phyloP scores from a whole-genome alignment of 2,329 filamentous ascomycete genomes.

The Calonectria hongkongensis region DNA sequence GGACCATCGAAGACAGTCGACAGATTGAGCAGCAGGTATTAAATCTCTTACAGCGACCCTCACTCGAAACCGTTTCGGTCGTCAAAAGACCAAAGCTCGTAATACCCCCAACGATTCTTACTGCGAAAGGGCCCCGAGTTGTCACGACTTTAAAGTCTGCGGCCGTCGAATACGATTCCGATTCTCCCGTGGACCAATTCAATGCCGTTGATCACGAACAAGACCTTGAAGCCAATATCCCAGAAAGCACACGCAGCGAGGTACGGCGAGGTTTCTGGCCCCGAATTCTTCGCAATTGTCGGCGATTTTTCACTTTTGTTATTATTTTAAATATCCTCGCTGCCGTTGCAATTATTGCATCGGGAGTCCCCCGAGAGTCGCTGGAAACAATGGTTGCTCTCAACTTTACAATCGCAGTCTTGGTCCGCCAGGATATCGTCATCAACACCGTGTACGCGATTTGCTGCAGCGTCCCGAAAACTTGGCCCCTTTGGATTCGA shows the following conservation, averaged over 20 bases:
- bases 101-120: not conserved
- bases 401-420: conserved; percentile 69
- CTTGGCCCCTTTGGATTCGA: conserved; percentile 69
- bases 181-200: not conserved
- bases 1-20: conserved; percentile 11
- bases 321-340: conserved; percentile 71
- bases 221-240: conserved; percentile 54
- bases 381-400: conserved; percentile 65
- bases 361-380: conserved; percentile 59
- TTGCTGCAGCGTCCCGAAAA: conserved; percentile 66
- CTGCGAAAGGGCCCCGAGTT: not conserved
- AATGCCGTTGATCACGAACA: too few relatives aligned
- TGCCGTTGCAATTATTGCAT: conserved; percentile 64
- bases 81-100: conserved; percentile 5
- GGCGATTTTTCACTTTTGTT: conserved; percentile 72
- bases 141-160: not conserved
- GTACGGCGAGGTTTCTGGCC: conserved; percentile 62
- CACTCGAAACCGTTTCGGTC: not conserved
- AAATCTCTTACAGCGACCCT: not conserved
- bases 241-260: conserved; percentile 63
- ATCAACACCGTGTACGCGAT: conserved; percentile 70
- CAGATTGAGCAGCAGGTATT: conserved; percentile 3
- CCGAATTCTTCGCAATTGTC: conserved; percentile 71
- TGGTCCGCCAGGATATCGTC: conserved; percentile 72
- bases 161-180: conserved; percentile 9